Evolutionary conservation across 176 grass and related monocot genomes (phyloP).

Genomic region (Sorghum bicolor): Sorghum_bicolor_NCBIv3 NC_012871.2:68061501-68062000

Average conservation of each 20-base stretch:
- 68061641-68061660: constrained; percentile 57
- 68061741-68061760: constrained; percentile 59
- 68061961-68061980: constrained; percentile 35
- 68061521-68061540: background rate
- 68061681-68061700: constrained; percentile 37
- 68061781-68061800: background rate
- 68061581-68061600: constrained; percentile 51
- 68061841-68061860: constrained; percentile 14
- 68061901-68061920: constrained; percentile 32
- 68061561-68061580: constrained; percentile 29
- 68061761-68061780: constrained; percentile 54
- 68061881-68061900: constrained; percentile 21
- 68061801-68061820: background rate
- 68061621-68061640: constrained; percentile 42
- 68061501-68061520: background rate
- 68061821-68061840: background rate
- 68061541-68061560: no score
- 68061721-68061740: constrained; percentile 61
- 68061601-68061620: constrained; percentile 39
- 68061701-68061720: constrained; percentile 82
- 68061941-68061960: constrained; percentile 46
- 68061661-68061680: constrained; percentile 51
- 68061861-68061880: constrained; percentile 52
- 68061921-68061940: constrained; percentile 19
- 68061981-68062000: constrained; percentile 47